Conservation (phyloP, 2,329 filamentous ascomycete species). For the Sclerotinia subarctica region DNA sequence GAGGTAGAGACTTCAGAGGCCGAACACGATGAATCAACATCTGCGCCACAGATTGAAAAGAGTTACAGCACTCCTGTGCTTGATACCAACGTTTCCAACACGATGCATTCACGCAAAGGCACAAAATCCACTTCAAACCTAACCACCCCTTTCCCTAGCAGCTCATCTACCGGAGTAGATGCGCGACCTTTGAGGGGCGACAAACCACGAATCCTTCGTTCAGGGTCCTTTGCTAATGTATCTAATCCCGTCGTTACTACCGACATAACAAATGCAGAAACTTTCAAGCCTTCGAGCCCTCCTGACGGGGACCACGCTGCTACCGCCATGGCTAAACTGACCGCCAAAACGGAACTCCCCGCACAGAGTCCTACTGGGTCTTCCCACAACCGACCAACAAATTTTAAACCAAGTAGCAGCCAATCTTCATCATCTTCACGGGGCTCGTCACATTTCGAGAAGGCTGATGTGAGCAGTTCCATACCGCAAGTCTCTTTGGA, state of each 20-base stretch:
- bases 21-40: conserved; percentile 41
- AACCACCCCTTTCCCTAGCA: conserved; percentile 37
- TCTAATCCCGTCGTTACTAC: conserved; percentile 65
- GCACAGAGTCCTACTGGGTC: conserved; percentile 47
- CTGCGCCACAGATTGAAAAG: conserved; percentile 51
- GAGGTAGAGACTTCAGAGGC: conserved; percentile 38
- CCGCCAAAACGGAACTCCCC: conserved; percentile 59
- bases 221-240: conserved; percentile 59
- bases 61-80: conserved; percentile 49
- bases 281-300: conserved; percentile 53
- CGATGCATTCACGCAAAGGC: conserved; percentile 51
- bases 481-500: conserved; percentile 35
- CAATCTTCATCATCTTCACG: conserved; percentile 51
- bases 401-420: conserved; percentile 43
- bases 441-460: conserved; percentile 41
- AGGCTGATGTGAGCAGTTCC: conserved; percentile 36
- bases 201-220: conserved; percentile 55
- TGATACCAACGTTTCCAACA: conserved; percentile 42
- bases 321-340: conserved; percentile 64
- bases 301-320: conserved; percentile 58
- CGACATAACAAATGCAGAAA: conserved; percentile 64
- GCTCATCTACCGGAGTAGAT: conserved; percentile 50
- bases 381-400: conserved; percentile 42
- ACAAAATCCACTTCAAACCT: conserved; percentile 35
- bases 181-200: conserved; percentile 43